A percentile compares a stretch with the other conserved stretches of the same genome.
These are phyloP conservation scores for Paramecium sonneborni DNA, from an alignment of 73 alveolate species.

Conservation along the genomic window DNA sequence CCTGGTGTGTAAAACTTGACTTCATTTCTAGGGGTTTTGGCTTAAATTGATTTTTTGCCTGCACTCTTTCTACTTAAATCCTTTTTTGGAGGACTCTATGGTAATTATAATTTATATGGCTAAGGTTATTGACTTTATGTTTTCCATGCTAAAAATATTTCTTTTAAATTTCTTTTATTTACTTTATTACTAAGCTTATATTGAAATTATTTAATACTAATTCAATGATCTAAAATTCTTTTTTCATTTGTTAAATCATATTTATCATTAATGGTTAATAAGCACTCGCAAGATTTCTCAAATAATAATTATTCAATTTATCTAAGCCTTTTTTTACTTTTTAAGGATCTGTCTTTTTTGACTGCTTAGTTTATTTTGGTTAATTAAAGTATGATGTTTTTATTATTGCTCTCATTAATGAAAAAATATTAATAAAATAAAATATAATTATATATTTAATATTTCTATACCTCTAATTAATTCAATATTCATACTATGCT, in stretches of 20 bases:
- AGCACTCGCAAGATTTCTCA: not conserved
- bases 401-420: not conserved
- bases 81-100: not conserved
- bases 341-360: not conserved
- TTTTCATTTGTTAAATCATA: conserved; percentile 1
- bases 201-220: not conserved
- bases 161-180: not conserved
- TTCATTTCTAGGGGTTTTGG: not conserved
- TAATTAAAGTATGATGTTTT: not conserved
- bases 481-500: not conserved
- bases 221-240: not conserved
- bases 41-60: not conserved
- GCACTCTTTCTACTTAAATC: not conserved
- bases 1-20: not conserved
- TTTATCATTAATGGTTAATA: conserved; percentile 1
- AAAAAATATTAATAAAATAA: not conserved
- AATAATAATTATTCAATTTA: not conserved
- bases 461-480: not conserved
- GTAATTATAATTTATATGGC: not conserved
- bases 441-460: not conserved
- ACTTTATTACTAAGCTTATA: not conserved
- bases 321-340: not conserved
- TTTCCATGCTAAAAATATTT: not conserved
- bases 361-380: not conserved
- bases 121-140: not conserved